Evolutionary conservation across 1,284 basidiomycete species (phyloP).

Genomic region (Amylostereum chailletii): DNA sequence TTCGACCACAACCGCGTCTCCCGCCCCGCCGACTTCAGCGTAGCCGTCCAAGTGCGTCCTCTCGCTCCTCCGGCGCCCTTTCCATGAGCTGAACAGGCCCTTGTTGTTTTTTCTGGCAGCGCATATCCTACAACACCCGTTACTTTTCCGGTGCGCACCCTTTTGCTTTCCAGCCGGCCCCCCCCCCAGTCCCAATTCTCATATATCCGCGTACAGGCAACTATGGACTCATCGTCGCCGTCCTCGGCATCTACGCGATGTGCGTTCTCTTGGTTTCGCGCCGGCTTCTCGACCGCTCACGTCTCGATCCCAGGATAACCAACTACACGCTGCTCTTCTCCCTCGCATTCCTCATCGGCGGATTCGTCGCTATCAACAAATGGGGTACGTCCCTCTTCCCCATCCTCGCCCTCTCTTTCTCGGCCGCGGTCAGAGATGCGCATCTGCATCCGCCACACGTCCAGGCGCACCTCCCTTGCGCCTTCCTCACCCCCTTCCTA

Average conservation of each 20-base stretch:
- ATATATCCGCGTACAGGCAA: conserved; percentile 45
- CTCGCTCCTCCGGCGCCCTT: not conserved
- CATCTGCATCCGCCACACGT: too few relatives aligned
- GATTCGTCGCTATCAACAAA: conserved; percentile 84
- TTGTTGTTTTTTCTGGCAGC: conserved; percentile 31
- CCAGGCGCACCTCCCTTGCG: too few relatives aligned
- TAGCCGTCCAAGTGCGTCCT: conserved; percentile 54
- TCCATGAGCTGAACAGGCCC: conserved; percentile 4
- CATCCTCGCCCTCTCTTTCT: conserved; percentile 1
- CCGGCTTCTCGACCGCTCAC: not conserved
- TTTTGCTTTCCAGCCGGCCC: not conserved
- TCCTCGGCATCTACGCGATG: conserved; percentile 87
- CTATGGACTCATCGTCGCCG: conserved; percentile 77
- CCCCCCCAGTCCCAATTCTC: too few relatives aligned
- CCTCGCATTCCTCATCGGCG: conserved; percentile 84
- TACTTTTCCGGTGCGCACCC: conserved; percentile 69
- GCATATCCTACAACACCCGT: conserved; percentile 92
- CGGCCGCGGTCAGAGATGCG: too few relatives aligned
- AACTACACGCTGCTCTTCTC: conserved; percentile 79
- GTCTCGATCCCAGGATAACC: conserved; percentile 35
- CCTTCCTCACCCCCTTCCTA: too few relatives aligned
- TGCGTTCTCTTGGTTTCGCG: conserved; percentile 30
- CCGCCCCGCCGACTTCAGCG: conserved; percentile 65
- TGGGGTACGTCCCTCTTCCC: conserved; percentile 56
- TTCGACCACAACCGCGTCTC: conserved; percentile 89